phyloP scores from a whole-genome alignment of 208 protist genomes.

The Acanthamoeba lenticulata region DNA sequence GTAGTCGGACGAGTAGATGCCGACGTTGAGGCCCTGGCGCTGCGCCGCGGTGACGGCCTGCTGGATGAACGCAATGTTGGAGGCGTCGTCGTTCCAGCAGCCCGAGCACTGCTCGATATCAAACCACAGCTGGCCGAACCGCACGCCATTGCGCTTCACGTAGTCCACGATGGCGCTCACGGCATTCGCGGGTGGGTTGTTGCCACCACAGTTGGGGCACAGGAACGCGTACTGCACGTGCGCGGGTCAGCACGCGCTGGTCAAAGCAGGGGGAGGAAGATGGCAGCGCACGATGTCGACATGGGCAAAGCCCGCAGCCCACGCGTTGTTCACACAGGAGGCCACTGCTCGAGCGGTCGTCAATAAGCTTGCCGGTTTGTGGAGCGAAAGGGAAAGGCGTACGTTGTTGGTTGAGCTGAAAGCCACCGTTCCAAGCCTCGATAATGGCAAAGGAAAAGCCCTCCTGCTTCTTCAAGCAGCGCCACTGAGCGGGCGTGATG shows the following conservation, averaged over 20 bases:
- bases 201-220: not conserved
- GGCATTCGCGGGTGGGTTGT: not conserved
- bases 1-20: not conserved
- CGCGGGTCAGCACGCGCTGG: too few species aligned
- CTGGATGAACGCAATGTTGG: not conserved
- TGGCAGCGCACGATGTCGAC: not conserved
- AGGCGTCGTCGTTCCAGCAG: constrained; percentile 1
- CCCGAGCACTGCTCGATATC: constrained; percentile 1
- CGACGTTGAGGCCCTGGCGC: not conserved
- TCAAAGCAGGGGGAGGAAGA: not conserved
- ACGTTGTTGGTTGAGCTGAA: not conserved
- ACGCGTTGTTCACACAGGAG: not conserved
- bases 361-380: too few species aligned
- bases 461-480: not conserved
- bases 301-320: constrained; percentile 17
- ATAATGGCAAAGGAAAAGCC: constrained; percentile 2
- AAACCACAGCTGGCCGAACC: not conserved
- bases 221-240: not conserved
- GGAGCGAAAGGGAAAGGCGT: not conserved
- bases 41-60: not conserved
- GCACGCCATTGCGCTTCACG: not conserved
- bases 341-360: too few species aligned
- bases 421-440: not conserved
- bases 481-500: not conserved
- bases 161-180: not conserved